Percentiles rank a stretch among this genome's conserved stretches.
Evolutionary conservation across 768 basidiomycete genomes (phyloP).

Genomic region (Hypsizygus marmoreus): DNA sequence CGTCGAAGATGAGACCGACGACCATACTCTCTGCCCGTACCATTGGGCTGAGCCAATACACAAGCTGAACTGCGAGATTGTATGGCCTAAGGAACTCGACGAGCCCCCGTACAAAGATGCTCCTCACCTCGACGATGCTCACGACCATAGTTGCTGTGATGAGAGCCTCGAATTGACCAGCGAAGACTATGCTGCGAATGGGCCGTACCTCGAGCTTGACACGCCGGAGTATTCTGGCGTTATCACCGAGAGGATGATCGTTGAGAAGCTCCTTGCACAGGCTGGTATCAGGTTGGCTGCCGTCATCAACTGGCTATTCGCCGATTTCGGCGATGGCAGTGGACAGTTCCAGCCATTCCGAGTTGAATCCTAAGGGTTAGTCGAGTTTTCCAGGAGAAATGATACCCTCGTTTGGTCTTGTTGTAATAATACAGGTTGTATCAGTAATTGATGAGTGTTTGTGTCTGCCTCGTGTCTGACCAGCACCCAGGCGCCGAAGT

Average conservation of each 20-base stretch:
- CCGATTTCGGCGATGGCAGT: conserved; percentile 27
- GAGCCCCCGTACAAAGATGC: conserved; percentile 37
- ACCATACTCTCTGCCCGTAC: conserved; percentile 70
- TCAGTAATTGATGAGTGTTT: background rate
- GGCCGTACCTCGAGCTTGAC: conserved; percentile 67
- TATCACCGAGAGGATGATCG: conserved; percentile 64
- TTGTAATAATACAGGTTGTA: too few species aligned
- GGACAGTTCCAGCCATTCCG: too few species aligned
- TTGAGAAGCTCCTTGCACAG: conserved; percentile 84
- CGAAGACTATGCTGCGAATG: conserved; percentile 11
- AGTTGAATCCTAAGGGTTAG: too few species aligned
- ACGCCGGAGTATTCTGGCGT: conserved; percentile 77
- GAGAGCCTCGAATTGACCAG: conserved; percentile 9
- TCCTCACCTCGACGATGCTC: conserved; percentile 18
- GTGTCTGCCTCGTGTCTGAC: background rate
- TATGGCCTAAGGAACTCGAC: conserved; percentile 78
- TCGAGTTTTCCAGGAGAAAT: too few species aligned
- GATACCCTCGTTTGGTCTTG: too few species aligned
- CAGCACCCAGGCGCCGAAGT: background rate
- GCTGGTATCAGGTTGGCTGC: conserved; percentile 85
- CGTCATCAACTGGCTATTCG: conserved; percentile 75
- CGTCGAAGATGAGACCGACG: conserved; percentile 41
- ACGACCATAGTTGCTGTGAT: conserved; percentile 16
- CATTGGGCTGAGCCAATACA: conserved; percentile 77
- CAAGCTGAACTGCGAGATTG: conserved; percentile 76